Conservation (phyloP, 192 early-diverging fungal genomes). For the Thamnidium elegans region DNA sequence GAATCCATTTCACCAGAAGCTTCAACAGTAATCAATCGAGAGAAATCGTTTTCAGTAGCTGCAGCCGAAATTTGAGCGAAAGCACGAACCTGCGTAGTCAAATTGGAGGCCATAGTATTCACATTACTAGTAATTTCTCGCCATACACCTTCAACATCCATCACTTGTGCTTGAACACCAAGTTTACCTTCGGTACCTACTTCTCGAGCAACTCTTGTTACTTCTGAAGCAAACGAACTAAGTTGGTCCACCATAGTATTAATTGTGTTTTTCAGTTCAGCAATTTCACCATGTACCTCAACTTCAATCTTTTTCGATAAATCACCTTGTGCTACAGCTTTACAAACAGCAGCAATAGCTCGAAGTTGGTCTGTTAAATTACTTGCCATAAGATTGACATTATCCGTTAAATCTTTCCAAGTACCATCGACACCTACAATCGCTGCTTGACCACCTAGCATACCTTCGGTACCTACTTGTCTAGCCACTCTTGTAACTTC, state of each 20-base stretch:
- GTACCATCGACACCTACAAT: constrained; percentile 50
- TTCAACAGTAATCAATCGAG: constrained; percentile 57
- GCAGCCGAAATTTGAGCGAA: constrained; percentile 62
- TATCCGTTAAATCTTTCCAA: constrained; percentile 55
- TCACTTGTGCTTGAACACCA: constrained; percentile 71
- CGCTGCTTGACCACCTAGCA: constrained; percentile 58
- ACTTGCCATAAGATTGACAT: constrained; percentile 57
- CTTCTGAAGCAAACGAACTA: constrained; percentile 57
- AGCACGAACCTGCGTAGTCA: constrained; percentile 63
- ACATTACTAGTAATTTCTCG: constrained; percentile 68
- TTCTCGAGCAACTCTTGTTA: constrained; percentile 58
- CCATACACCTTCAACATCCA: constrained; percentile 72
- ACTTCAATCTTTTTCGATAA: constrained; percentile 47
- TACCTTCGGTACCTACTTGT: constrained; percentile 60
- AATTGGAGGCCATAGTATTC: constrained; percentile 59
- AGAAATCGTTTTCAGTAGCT: constrained; percentile 56
- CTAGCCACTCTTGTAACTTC: constrained; percentile 59
- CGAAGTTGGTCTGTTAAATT: constrained; percentile 51
- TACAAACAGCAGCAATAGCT: constrained; percentile 51
- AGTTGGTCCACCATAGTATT: constrained; percentile 60
- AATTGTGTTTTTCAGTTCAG: constrained; percentile 55
- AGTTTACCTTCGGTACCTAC: constrained; percentile 70
- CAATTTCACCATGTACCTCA: constrained; percentile 51
- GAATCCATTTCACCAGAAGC: constrained; percentile 67
- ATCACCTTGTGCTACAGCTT: constrained; percentile 51